A percentile compares a stretch with the other conserved stretches of the same genome.
phyloP scores from a whole-genome alignment of 2,329 filamentous ascomycete genomes.

The Fusarium mexicanum region DNA sequence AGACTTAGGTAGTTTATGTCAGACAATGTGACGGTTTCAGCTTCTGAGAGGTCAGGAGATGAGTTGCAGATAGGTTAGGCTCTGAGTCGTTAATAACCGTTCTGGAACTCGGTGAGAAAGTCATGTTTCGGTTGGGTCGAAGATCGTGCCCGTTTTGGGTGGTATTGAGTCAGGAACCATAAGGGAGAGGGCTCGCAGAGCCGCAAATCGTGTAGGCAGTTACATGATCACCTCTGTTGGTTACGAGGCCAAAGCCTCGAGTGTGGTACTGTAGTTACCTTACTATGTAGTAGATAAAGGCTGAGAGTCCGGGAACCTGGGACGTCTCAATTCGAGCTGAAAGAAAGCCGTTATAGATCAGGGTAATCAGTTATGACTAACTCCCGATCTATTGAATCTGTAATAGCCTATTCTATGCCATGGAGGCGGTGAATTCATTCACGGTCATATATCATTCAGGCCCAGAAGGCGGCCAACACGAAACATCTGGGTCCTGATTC shows the following conservation, averaged over 20 bases:
- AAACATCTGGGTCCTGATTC: conserved; percentile 12
- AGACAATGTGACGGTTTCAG: conserved; percentile 13
- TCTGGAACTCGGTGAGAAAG: conserved; percentile 26
- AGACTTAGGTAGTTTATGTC: background rate
- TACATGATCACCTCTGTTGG: background rate
- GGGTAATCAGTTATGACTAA: background rate
- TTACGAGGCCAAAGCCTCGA: background rate
- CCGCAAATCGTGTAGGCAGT: conserved; percentile 12
- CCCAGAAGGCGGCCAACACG: conserved; percentile 1
- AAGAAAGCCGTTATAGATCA: background rate
- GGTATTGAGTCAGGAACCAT: conserved; percentile 21
- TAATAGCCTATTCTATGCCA: background rate
- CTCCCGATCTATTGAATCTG: background rate
- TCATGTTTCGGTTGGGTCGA: conserved; percentile 20
- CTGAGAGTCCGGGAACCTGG: background rate
- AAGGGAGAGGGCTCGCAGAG: conserved; percentile 19
- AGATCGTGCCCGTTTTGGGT: conserved; percentile 21
- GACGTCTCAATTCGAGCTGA: background rate
- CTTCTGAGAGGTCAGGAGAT: background rate
- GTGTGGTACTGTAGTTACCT: background rate
- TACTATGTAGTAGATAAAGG: background rate
- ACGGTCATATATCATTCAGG: conserved; percentile 3
- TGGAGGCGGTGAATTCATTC: conserved; percentile 17
- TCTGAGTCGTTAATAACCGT: conserved; percentile 16
- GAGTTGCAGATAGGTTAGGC: background rate